A percentile compares a stretch with the other conserved stretches of the same genome.
Conservation (phyloP, 2,329 filamentous ascomycete genomes). For the Sporothrix protearum region DNA sequence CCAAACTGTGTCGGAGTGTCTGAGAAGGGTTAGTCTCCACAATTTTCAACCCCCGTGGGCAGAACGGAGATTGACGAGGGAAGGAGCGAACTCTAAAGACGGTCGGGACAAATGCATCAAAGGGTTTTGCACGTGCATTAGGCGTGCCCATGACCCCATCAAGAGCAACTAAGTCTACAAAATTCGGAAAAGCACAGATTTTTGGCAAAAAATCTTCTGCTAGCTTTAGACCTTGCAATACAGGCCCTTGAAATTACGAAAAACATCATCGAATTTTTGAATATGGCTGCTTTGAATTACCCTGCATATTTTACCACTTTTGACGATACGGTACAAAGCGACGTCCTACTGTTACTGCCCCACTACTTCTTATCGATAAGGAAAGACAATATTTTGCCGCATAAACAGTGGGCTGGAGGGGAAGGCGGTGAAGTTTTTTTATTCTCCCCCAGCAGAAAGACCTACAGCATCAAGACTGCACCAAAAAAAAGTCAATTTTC, state of each 20-base stretch:
- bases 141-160: too few relatives aligned
- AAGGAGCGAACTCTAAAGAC: not conserved
- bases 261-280: too few relatives aligned
- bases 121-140: not conserved
- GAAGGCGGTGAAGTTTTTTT: conserved; percentile 30
- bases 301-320: not conserved
- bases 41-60: not conserved
- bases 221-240: not conserved
- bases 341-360: not conserved
- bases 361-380: conserved; percentile 28
- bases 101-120: not conserved
- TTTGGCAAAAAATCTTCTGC: not conserved
- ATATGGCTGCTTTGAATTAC: not conserved
- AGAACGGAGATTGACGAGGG: not conserved
- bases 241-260: too few relatives aligned
- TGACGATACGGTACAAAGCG: not conserved
- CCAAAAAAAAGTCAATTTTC: conserved; percentile 21
- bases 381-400: conserved; percentile 22
- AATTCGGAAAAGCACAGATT: not conserved
- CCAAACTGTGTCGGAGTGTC: conserved; percentile 24
- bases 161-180: not conserved
- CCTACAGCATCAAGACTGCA: conserved; percentile 8
- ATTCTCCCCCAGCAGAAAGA: conserved; percentile 12
- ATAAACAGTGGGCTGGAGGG: conserved; percentile 24
- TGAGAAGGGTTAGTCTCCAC: conserved; percentile 10